A percentile compares a stretch with the other conserved stretches of the same genome.
Conservation (phyloP, 2,329 filamentous ascomycete genomes). For the Teratosphaeria viscida region DNA sequence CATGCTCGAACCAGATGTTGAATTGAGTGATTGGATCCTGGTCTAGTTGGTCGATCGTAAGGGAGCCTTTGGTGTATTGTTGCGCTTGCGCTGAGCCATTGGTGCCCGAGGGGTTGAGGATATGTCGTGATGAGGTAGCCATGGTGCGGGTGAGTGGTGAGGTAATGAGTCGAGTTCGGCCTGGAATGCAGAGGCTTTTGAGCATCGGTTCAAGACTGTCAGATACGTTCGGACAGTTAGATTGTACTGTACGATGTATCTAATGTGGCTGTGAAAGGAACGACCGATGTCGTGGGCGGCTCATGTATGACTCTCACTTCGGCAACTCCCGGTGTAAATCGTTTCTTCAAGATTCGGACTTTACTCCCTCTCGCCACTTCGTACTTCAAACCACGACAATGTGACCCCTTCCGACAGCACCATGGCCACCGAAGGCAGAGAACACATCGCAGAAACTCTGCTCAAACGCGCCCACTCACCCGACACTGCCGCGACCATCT, state of each 20-base stretch:
- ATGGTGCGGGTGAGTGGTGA: slow-evolving; percentile 9
- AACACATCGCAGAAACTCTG: slow-evolving; percentile 43
- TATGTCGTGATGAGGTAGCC: slow-evolving; percentile 26
- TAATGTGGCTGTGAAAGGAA: background rate
- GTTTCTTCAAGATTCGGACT: background rate
- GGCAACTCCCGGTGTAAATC: background rate
- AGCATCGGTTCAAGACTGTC: background rate
- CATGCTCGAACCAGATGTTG: slow-evolving; percentile 75
- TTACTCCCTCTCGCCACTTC: background rate
- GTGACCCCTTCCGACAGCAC: background rate
- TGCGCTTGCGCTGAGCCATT: slow-evolving; percentile 54
- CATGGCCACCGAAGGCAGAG: slow-evolving; percentile 19
- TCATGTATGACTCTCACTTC: background rate
- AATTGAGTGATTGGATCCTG: slow-evolving; percentile 70
- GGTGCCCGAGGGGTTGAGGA: slow-evolving; percentile 54
- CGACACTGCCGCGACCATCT: slow-evolving; percentile 59
- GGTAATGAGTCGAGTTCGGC: background rate
- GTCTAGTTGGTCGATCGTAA: slow-evolving; percentile 52
- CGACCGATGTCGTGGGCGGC: background rate
- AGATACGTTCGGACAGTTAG: background rate
- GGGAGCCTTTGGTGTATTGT: slow-evolving; percentile 61
- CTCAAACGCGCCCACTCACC: slow-evolving; percentile 72
- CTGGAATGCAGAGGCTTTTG: background rate
- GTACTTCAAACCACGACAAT: background rate
- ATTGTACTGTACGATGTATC: background rate